A percentile compares a stretch with the other conserved stretches of the same genome.
Conservation (phyloP, 805 yeast species). For the Monosporozyma siamensis region DNA sequence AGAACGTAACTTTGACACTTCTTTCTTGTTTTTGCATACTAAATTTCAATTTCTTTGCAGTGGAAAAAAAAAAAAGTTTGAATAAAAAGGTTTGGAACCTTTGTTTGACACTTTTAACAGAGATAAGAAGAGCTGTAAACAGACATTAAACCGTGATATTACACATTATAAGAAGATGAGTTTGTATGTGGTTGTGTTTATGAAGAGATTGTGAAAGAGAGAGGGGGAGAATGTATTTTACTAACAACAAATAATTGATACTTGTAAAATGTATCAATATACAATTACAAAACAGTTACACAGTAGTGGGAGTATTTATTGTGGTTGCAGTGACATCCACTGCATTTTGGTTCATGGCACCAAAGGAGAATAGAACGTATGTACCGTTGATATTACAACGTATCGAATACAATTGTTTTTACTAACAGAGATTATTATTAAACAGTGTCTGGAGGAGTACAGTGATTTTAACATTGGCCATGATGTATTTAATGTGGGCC, state of each 20-base stretch:
- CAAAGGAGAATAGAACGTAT: constrained; percentile 66
- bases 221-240: not conserved
- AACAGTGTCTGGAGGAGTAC: constrained; percentile 62
- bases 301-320: constrained; percentile 56
- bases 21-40: not conserved
- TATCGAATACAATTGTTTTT: constrained; percentile 2
- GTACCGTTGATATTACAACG: constrained; percentile 19
- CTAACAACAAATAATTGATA: no score
- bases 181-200: constrained; percentile 10
- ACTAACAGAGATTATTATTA: not conserved
- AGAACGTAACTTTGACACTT: not conserved
- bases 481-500: constrained; percentile 89
- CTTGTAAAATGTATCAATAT: no score
- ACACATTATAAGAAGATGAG: constrained; percentile 3
- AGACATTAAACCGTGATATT: no score
- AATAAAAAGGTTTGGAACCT: not conserved
- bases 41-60: not conserved
- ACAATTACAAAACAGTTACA: constrained; percentile 39
- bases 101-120: no score
- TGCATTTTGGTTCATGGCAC: constrained; percentile 79
- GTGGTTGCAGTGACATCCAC: constrained; percentile 49
- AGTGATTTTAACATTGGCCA: constrained; percentile 54
- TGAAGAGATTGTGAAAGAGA: not conserved
- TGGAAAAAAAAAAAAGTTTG: not conserved
- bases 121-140: no score